Percentiles rank a stretch among this genome's conserved stretches.
These are phyloP conservation scores for Phytopythium mirpurense DNA, from an alignment of 352 stramenopile species.

Conservation along the genomic window DNA sequence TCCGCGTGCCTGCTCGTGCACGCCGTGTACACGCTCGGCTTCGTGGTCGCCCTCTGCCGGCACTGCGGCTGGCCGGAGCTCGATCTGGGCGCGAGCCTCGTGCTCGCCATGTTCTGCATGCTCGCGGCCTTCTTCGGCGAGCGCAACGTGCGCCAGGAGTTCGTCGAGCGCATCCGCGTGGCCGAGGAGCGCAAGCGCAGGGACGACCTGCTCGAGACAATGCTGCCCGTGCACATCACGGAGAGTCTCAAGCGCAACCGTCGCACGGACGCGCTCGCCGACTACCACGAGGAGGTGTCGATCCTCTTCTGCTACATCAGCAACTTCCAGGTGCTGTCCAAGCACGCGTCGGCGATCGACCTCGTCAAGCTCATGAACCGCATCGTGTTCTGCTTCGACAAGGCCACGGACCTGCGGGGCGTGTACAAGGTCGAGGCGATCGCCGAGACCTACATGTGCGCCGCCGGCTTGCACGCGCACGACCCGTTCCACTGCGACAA, in stretches of 20 bases:
- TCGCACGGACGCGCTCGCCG: conserved; percentile 50
- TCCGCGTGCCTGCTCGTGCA: conserved; percentile 43
- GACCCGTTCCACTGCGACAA: conserved; percentile 70
- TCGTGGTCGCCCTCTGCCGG: conserved; percentile 47
- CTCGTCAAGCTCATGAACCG: conserved; percentile 84
- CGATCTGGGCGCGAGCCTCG: conserved; percentile 40
- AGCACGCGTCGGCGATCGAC: conserved; percentile 60
- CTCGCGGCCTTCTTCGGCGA: conserved; percentile 64
- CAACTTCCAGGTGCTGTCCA: conserved; percentile 72
- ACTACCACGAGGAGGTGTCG: conserved; percentile 78
- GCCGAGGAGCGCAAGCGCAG: conserved; percentile 63
- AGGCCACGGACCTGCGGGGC: conserved; percentile 52
- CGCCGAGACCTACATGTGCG: conserved; percentile 83
- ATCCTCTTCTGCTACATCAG: conserved; percentile 82
- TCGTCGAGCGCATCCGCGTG: conserved; percentile 53
- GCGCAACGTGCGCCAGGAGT: conserved; percentile 56
- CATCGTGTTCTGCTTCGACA: conserved; percentile 85
- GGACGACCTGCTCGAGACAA: conserved; percentile 67
- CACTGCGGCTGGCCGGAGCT: conserved; percentile 42
- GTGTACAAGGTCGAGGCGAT: conserved; percentile 89
- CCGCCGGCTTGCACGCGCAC: conserved; percentile 47
- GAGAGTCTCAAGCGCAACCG: conserved; percentile 64
- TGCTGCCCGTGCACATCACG: conserved; percentile 74
- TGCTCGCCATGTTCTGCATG: conserved; percentile 62
- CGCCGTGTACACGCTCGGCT: conserved; percentile 37